phyloP scores from a whole-genome alignment of 2,329 filamentous ascomycete species.

The Paracorniculantispora psalliotae region DNA sequence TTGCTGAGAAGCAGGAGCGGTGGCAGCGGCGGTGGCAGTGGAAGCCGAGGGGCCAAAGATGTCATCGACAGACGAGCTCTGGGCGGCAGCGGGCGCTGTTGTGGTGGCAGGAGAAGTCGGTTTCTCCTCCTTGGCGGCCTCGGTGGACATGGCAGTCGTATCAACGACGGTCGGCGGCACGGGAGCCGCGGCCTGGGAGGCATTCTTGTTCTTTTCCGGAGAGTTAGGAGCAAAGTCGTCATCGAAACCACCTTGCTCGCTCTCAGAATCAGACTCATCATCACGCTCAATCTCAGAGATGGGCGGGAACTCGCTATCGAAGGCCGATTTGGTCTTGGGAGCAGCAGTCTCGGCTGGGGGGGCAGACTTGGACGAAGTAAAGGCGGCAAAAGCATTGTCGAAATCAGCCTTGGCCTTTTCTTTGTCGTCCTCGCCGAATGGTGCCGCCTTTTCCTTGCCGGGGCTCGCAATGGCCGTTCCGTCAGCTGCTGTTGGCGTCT shows the following conservation, averaged over 20 bases:
- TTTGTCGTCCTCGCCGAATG: conserved; percentile 49
- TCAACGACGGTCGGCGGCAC: background rate
- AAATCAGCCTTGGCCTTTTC: conserved; percentile 73
- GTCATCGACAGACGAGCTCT: conserved; percentile 32
- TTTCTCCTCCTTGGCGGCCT: conserved; percentile 26
- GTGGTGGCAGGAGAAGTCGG: conserved; percentile 29
- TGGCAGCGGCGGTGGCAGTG: conserved; percentile 20
- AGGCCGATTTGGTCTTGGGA: conserved; percentile 44
- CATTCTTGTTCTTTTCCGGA: conserved; percentile 32
- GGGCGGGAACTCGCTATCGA: conserved; percentile 82
- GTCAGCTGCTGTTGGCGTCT: background rate
- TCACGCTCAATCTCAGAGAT: conserved; percentile 77
- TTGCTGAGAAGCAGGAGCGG: conserved; percentile 22
- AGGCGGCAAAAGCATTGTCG: conserved; percentile 78
- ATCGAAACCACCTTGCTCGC: conserved; percentile 79
- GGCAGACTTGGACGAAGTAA: conserved; percentile 51
- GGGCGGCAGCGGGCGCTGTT: conserved; percentile 19
- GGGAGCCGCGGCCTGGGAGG: conserved; percentile 14
- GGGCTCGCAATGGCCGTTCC: conserved; percentile 14
- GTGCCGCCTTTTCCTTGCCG: conserved; percentile 20
- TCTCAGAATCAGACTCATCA: conserved; percentile 78
- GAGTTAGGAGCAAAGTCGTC: conserved; percentile 79
- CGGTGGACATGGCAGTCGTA: conserved; percentile 14
- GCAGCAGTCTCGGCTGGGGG: conserved; percentile 35
- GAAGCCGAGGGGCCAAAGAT: conserved; percentile 35